These are phyloP conservation scores for Fusarium concolor DNA, from an alignment of 2,329 filamentous ascomycete species.

Conservation along the genomic window DNA sequence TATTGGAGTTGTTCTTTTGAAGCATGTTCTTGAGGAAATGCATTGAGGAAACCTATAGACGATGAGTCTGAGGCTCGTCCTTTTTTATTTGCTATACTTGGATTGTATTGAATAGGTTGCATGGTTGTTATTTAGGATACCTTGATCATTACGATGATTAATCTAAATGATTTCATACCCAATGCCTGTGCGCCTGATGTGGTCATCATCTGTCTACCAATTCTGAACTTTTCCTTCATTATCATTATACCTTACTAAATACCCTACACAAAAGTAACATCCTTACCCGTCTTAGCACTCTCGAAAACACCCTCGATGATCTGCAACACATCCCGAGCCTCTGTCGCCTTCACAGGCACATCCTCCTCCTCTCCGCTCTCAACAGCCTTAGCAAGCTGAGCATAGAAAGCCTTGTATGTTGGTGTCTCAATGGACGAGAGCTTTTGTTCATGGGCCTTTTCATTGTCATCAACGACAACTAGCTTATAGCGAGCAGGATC, in stretches of 20 bases:
- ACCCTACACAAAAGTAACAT: slow-evolving; percentile 52
- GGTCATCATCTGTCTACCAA: not conserved
- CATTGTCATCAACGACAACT: slow-evolving; percentile 64
- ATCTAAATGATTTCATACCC: slow-evolving; percentile 33
- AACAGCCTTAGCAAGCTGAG: slow-evolving; percentile 61
- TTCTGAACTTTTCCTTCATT: slow-evolving; percentile 19
- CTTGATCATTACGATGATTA: slow-evolving; percentile 11
- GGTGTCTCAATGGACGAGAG: slow-evolving; percentile 70
- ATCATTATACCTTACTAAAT: slow-evolving; percentile 9
- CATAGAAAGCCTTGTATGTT: slow-evolving; percentile 78
- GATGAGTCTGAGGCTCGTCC: slow-evolving; percentile 16
- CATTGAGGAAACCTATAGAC: slow-evolving; percentile 29
- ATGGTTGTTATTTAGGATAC: slow-evolving; percentile 28
- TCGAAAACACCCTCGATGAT: slow-evolving; percentile 65
- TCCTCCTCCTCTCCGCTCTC: slow-evolving; percentile 61
- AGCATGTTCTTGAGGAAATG: slow-evolving; percentile 25
- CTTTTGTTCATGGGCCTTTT: slow-evolving; percentile 60
- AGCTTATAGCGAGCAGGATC: slow-evolving; percentile 69
- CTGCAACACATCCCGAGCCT: slow-evolving; percentile 64
- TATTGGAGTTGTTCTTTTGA: slow-evolving; percentile 29
- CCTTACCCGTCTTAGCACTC: slow-evolving; percentile 61
- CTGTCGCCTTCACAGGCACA: slow-evolving; percentile 63
- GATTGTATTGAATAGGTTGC: not conserved
- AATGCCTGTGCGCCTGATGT: not conserved
- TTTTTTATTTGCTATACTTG: slow-evolving; percentile 18